These are phyloP conservation scores for Termitomyces sp. DNA, from an alignment of 1,284 basidiomycete genomes.

Conservation along the genomic window DNA sequence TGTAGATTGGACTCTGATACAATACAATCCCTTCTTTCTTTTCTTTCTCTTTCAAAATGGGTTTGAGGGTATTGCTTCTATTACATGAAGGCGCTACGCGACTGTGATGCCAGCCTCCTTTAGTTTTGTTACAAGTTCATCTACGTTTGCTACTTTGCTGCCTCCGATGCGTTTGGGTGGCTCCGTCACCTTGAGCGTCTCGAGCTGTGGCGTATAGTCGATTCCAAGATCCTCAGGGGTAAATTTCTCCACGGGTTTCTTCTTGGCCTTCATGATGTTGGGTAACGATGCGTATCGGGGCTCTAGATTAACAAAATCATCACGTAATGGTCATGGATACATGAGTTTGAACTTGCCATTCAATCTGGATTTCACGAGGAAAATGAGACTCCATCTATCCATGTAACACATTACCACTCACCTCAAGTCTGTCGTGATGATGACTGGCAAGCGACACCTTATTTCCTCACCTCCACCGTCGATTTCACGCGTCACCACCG, in stretches of 20 bases:
- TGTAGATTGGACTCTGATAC: conserved; percentile 14
- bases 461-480: conserved; percentile 92
- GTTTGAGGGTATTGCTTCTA: conserved; percentile 2
- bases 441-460: conserved; percentile 75
- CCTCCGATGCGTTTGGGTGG: conserved; percentile 91
- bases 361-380: conserved; percentile 32
- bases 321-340: not conserved
- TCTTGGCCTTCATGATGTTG: conserved; percentile 99
- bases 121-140: conserved; percentile 87
- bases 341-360: conserved; percentile 40
- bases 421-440: conserved; percentile 94
- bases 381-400: not conserved
- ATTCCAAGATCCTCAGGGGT: conserved; percentile 80
- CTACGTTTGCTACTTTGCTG: conserved; percentile 86
- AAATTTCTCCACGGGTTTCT: conserved; percentile 91
- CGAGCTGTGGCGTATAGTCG: conserved; percentile 75
- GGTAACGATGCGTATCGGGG: conserved; percentile 93
- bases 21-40: conserved; percentile 4
- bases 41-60: not conserved
- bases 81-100: conserved; percentile 24
- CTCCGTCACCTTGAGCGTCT: conserved; percentile 88
- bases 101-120: conserved; percentile 82
- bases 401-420: conserved; percentile 32
- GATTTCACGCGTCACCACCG: conserved; percentile 84
- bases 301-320: conserved; percentile 35